phyloP scores from a whole-genome alignment of 148 eudicot genomes.

The Arbutus unedo region DNA sequence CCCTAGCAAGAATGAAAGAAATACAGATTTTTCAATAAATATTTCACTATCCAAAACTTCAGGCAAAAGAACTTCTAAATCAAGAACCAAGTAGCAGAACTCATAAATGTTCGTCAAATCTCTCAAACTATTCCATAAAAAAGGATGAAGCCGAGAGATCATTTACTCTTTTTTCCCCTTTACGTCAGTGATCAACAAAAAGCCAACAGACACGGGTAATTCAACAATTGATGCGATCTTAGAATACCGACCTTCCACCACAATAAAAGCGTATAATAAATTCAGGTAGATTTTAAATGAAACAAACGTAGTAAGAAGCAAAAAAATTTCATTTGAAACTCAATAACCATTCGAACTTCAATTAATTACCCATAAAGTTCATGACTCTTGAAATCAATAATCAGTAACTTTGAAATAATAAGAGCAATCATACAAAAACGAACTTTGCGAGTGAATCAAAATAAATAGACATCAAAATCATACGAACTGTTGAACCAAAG shows the following conservation, averaged over 20 bases:
- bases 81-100: neutral
- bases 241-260: neutral
- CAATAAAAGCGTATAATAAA: neutral
- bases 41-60: neutral
- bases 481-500: neutral
- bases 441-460: neutral
- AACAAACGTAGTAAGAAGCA: neutral
- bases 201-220: neutral
- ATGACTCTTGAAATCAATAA: neutral
- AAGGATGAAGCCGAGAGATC: neutral
- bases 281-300: neutral
- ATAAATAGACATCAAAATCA: neutral
- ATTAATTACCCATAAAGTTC: neutral
- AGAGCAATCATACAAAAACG: neutral
- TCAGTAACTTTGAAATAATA: neutral
- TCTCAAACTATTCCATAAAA: neutral
- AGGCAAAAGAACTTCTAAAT: neutral
- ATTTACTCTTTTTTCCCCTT: neutral
- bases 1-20: constrained; percentile 2
- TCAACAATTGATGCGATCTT: neutral
- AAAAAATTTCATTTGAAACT: neutral
- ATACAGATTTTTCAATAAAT: neutral
- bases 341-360: neutral
- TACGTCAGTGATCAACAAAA: neutral
- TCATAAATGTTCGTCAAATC: neutral